Evolutionary conservation across 129 eudicot genomes (phyloP).

Genomic region (Kitagawia praeruptora): DNA sequence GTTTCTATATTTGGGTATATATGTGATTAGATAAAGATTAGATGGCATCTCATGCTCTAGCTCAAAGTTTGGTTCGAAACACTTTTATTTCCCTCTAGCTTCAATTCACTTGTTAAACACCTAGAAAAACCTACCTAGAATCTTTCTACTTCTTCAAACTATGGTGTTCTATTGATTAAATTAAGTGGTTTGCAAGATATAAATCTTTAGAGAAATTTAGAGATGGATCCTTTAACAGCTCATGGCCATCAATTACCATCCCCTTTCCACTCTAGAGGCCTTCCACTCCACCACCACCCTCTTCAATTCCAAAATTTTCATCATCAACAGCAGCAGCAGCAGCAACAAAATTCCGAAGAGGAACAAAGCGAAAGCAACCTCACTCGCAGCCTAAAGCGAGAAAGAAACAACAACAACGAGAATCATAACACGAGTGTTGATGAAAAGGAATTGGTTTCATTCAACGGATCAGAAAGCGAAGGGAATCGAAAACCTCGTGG

Average conservation of each 20-base stretch:
- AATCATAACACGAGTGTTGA: not conserved
- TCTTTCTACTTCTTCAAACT: not conserved
- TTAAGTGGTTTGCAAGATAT: not conserved
- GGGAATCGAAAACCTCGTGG: slow-evolving; percentile 68
- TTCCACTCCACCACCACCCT: slow-evolving; percentile 57
- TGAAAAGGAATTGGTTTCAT: slow-evolving; percentile 31
- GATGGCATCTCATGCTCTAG: slow-evolving; percentile 14
- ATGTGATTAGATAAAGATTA: slow-evolving; percentile 14
- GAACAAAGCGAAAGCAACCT: slow-evolving; percentile 37
- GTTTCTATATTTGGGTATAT: not conserved
- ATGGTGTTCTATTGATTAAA: not conserved
- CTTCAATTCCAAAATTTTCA: slow-evolving; percentile 19
- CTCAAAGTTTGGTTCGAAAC: slow-evolving; percentile 18
- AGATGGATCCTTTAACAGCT: slow-evolving; percentile 40
- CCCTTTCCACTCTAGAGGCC: slow-evolving; percentile 72
- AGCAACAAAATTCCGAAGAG: slow-evolving; percentile 34
- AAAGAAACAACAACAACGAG: slow-evolving; percentile 20
- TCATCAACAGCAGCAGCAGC: slow-evolving; percentile 31
- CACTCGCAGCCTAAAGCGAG: slow-evolving; percentile 31
- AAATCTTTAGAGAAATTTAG: not conserved
- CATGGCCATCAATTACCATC: slow-evolving; percentile 78
- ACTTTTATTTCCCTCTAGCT: not conserved
- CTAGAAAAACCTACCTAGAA: not conserved
- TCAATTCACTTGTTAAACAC: slow-evolving; percentile 3
- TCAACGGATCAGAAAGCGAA: slow-evolving; percentile 24